phyloP scores from a whole-genome alignment of 176 grass and related monocot genomes.

The Cenchrus americanus region DNA sequence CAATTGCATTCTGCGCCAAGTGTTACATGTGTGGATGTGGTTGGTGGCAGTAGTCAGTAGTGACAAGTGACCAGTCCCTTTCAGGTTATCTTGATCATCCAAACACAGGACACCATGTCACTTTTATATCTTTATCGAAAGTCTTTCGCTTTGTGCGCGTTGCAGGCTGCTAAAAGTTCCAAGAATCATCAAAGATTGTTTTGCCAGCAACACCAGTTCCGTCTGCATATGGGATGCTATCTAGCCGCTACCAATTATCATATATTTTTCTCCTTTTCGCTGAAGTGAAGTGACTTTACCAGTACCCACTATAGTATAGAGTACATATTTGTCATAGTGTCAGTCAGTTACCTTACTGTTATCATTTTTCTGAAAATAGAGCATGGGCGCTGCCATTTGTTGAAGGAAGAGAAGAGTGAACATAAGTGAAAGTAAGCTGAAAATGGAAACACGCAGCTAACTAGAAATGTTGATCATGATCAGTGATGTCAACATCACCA shows the following conservation, averaged over 20 bases:
- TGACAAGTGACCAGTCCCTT: slow-evolving; percentile 45
- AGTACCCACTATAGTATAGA: background rate
- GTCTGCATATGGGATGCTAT: background rate
- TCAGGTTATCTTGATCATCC: slow-evolving; percentile 42
- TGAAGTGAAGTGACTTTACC: background rate
- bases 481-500: background rate
- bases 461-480: background rate
- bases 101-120: slow-evolving; percentile 24
- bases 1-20: slow-evolving; percentile 48
- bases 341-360: background rate
- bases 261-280: background rate
- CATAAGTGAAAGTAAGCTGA: background rate
- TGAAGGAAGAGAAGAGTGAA: background rate
- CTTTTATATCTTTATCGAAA: slow-evolving; percentile 47
- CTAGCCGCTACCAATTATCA: background rate
- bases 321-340: background rate
- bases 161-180: slow-evolving; percentile 24
- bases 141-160: background rate
- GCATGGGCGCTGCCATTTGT: background rate
- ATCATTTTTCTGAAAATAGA: background rate
- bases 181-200: slow-evolving; percentile 6
- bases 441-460: background rate
- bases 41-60: slow-evolving; percentile 33
- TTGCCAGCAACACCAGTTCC: slow-evolving; percentile 1
- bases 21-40: slow-evolving; percentile 36